Conservation (phyloP, 495 filamentous ascomycete species). For the Clohesyomyces aquaticus region DNA sequence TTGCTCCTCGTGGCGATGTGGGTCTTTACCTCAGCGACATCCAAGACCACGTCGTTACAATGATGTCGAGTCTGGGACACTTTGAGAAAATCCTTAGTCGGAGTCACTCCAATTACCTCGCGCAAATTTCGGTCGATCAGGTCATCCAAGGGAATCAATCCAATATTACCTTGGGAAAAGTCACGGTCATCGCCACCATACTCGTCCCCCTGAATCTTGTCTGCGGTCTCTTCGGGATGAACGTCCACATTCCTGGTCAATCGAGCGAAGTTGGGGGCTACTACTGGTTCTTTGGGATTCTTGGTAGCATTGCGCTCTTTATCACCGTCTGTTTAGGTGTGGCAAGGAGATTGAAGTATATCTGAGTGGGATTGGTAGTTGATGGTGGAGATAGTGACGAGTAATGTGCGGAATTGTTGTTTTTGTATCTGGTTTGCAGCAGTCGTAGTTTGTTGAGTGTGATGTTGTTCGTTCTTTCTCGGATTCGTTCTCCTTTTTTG, state of each 20-base stretch:
- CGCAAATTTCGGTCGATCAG: conserved; percentile 89
- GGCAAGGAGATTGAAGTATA: conserved; percentile 54
- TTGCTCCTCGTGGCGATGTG: conserved; percentile 93
- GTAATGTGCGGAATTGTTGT: too few species aligned
- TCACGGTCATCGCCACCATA: conserved; percentile 93
- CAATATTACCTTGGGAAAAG: conserved; percentile 86
- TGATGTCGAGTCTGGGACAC: conserved; percentile 94
- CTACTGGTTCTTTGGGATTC: conserved; percentile 78
- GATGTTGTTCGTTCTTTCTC: too few species aligned
- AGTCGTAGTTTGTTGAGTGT: too few species aligned
- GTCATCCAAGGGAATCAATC: conserved; percentile 78
- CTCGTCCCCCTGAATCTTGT: conserved; percentile 96
- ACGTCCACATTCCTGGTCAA: conserved; percentile 78
- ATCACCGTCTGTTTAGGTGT: conserved; percentile 56
- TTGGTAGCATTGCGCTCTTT: conserved; percentile 67
- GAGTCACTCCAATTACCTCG: conserved; percentile 94
- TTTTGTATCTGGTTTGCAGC: too few species aligned
- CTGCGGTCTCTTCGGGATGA: conserved; percentile 97
- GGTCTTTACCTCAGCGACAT: conserved; percentile 95
- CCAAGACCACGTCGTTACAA: conserved; percentile 98
- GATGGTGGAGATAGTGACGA: too few species aligned
- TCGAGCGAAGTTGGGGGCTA: conserved; percentile 50
- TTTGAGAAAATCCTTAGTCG: conserved; percentile 97
- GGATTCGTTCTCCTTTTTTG: too few species aligned
- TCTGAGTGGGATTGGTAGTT: conserved; percentile 44